Base-by-base conservation (phyloP, 1,139 yeast genomes). In the Spathaspora sp. region DNA sequence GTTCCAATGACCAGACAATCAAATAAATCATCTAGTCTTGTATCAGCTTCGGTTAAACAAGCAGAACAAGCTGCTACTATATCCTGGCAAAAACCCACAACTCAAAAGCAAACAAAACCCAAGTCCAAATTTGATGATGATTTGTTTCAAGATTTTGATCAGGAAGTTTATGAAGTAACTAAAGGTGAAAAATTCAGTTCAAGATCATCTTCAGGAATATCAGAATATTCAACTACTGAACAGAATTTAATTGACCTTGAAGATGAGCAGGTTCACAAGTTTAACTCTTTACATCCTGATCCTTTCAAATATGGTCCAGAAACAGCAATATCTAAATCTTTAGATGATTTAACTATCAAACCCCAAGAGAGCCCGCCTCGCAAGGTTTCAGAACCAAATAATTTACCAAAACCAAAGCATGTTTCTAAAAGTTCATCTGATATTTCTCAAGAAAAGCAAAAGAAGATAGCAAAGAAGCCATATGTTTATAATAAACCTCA, bases 41-140 rank as follows among this genome's bases (percentile, higher is more conserved):
- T 26, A 23, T 38, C 49, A 2, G 39, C 46, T 34, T 45, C 53
- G 2, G 52, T 50, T 42, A 55, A 50, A 46, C 60, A 60, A 47
- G 74, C 79, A 2, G 65, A 69, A 11, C 56, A 63, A 34, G 84
- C 85, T 2, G 85, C 85, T 1, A 68, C 67, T 38, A 55, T 70
- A 2, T 70, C 76, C 15, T 76, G 81, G 76, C 60, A 54, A 25
- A 63, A 60, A 44, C 70, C 70, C 39, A 29, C 39, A 7, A 44
- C 47, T 10, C 3, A 44, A 5, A 49, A 56, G 47, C 49, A 50
- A 45, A 47, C 47, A 57, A 29, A 49, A 51, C 40, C 54, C 15
- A 51, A 52, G 33, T 44, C 34, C 18, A 55, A 54, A 27, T 53
- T 51, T 17, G 61, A 56, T 23, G 63, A 63, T 38, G 65, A 63